Percentiles rank a stretch among this genome's conserved stretches.
Conservation (phyloP, 129 eudicot genomes). For the Flaveria robusta region DNA sequence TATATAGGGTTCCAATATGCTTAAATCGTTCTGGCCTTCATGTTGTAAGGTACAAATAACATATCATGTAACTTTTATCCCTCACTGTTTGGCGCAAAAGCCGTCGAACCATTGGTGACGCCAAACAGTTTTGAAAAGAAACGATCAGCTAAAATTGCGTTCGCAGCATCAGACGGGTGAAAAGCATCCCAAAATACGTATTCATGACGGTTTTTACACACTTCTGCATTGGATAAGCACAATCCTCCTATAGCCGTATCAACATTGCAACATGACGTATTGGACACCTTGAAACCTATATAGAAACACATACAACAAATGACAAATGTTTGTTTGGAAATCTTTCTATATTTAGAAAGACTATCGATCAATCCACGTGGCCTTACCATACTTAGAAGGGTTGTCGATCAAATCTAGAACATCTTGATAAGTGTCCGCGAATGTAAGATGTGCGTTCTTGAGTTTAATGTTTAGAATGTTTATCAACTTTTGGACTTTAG, state of each 20-base stretch:
- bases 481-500: conserved; percentile 54
- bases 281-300: conserved; percentile 80
- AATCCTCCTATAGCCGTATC: conserved; percentile 78
- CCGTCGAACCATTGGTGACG: conserved; percentile 27
- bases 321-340: not conserved
- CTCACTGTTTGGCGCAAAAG: conserved; percentile 12
- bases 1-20: conserved; percentile 1
- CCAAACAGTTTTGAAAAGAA: conserved; percentile 54
- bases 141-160: conserved; percentile 64
- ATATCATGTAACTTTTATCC: conserved; percentile 4
- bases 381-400: conserved; percentile 64
- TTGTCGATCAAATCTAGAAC: conserved; percentile 66
- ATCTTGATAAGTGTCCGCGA: conserved; percentile 73
- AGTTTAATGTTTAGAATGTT: conserved; percentile 52
- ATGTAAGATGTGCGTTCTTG: conserved; percentile 51
- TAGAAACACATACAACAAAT: not conserved
- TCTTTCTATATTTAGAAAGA: not conserved
- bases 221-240: conserved; percentile 74
- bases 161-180: conserved; percentile 96
- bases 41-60: not conserved
- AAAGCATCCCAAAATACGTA: conserved; percentile 94
- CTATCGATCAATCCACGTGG: not conserved
- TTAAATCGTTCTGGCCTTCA: not conserved
- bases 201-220: conserved; percentile 63
- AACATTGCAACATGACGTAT: conserved; percentile 79